Percentiles rank a stretch among this genome's conserved stretches.
Evolutionary conservation across 2,329 filamentous ascomycete genomes (phyloP).

Genomic region (Orbilia brochopaga): DNA sequence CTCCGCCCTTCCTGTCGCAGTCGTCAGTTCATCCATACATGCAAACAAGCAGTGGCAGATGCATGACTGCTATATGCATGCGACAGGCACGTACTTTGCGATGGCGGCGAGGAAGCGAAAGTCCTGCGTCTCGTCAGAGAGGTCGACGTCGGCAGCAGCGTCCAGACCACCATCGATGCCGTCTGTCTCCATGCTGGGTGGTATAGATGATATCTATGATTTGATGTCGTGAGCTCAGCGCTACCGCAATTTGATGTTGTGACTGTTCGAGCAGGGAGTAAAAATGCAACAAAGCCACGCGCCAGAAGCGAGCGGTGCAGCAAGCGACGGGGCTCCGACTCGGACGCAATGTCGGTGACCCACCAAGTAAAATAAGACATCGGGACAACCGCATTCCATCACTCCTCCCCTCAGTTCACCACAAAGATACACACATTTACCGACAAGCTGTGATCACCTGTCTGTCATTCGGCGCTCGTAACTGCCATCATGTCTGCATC

Average conservation of each 20-base stretch:
- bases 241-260: neutral
- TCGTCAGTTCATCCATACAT: constrained; percentile 34
- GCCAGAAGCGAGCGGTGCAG: too few species aligned
- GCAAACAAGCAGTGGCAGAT: constrained; percentile 48
- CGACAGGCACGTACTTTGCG: constrained; percentile 59
- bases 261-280: neutral
- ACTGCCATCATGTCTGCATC: constrained; percentile 27
- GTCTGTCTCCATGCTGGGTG: constrained; percentile 39
- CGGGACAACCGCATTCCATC: too few species aligned
- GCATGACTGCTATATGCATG: neutral
- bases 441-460: too few species aligned
- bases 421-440: neutral
- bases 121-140: constrained; percentile 83
- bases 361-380: too few species aligned
- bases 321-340: neutral
- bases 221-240: neutral
- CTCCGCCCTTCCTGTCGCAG: constrained; percentile 52
- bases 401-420: neutral
- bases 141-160: constrained; percentile 64
- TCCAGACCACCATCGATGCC: constrained; percentile 53
- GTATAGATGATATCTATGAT: neutral
- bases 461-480: neutral
- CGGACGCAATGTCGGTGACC: neutral
- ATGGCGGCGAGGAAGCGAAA: constrained; percentile 74
- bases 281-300: constrained; percentile 1